Base-by-base conservation (phyloP, 2,329 filamentous ascomycete genomes). In the Aureobasidium mangrovei region DNA sequence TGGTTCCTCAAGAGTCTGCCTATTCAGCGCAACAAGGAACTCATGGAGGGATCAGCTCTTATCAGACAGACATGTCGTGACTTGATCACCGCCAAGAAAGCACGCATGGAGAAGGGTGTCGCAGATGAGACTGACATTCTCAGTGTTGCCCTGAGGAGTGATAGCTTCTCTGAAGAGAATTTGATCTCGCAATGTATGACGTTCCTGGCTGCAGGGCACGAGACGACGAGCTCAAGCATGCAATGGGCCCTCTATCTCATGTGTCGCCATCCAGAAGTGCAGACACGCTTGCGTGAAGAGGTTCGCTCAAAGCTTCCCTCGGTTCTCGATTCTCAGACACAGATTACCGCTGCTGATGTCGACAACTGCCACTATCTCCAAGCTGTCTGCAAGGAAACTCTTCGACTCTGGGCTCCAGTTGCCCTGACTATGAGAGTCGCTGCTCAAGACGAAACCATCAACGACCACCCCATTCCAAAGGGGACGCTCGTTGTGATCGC, bases 131-230 rank as follows among this genome's bases (percentile, higher is more conserved):
- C 80, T 6, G 89, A 95, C 67, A 93, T 95, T 56, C 74, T 95
- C 33, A 88, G 85, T 1, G 85, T 91, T 0, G 89, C 89, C 12
- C 74, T 95, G 45, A 79, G 84, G 65, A 88, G 83, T 38, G 86
- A 86, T 44, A 81, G 76, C 4, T 93, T 94, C 69, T 79, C 72
- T 9, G 87, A 93, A 58, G 85, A 89, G 46, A 82, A 88, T 57
- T 79, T 95, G n/a, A 80, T 89, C 35, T 86, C 93, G 67, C 89
- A 95, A 70, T 79, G 93, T 65, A 93, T 94, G 87, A 93, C 87
- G 0, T 91, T 93, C 72, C 78, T 93, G 41, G 85, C 85, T 0
- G 89, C 89, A 0, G 75, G 73, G 40, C 74, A 82, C 59, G 78
- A 81, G 67, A 82, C 79, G 0, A 81, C 78, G 6, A 76, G 78